Base-by-base conservation (phyloP, 2,329 filamentous ascomycete genomes). In the Fusarium sp. region DNA sequence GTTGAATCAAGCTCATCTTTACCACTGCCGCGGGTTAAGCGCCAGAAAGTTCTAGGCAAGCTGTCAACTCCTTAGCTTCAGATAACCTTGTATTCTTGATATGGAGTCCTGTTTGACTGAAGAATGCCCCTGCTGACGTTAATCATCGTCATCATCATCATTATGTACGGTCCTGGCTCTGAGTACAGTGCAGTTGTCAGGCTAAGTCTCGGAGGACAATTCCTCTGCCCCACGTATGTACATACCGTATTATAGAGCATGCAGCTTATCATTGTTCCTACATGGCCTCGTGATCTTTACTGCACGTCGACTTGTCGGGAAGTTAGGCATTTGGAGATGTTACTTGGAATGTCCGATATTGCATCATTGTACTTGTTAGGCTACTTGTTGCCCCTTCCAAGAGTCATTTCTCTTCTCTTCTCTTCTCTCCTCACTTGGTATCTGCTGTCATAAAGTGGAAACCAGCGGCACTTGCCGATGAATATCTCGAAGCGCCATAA, bases 1-100 rank as follows among this genome's bases (percentile, higher is more conserved):
- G 27, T 20, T 34, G 27, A 10, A 42, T 42, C 24, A 42, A 25
- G 40, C 18, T 61, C 61, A 51, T 50, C 58, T 56, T 58, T 58
- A 32, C 54, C 44, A 54, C 18, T 51, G 54, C 64, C 51, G 64
- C 68, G 68, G 68, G 68, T 59, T 71, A 71, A 71, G 68, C 68
- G 68, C 68, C 59, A 71, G 63, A 69, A 71, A 71, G 53, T 68
- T 70, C 63, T 66, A 63, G 56, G 30, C 34, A 56, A 43, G 20
- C 34, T 65, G 61, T 42, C 60, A 65, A 51, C 46, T 42, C 34
- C 22, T 66, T 71, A 62, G 68, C 68, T 49, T 55, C 34, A 44
- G 52, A 30, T 44, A 50, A 24, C 54, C 24, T 25, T 49, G 30
- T 50, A 15, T 29, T 27, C 14, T 18, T 25, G 32, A 20, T 20